Base-by-base conservation (phyloP, 257 asterid species). In the Nicotiana tomentosiformis region DNA sequence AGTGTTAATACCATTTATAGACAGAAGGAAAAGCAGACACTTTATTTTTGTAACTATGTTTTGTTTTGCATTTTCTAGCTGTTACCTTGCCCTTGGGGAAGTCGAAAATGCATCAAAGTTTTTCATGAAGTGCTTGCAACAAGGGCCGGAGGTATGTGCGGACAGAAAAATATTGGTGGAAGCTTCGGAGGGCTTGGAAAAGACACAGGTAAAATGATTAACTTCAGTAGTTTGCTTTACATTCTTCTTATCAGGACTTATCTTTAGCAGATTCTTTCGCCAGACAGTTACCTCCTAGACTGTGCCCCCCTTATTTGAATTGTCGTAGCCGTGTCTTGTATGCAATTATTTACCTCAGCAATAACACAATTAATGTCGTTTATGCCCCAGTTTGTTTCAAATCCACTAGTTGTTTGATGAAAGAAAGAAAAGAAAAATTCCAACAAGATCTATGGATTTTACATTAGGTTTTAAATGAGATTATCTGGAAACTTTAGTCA, bases 141-240 rank as follows among this genome's bases (percentile, higher is more conserved):
- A 89, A 53, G 97, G 97, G 83, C 82, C 91, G 87, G 96, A 93
- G 83, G 88, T 62, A 49, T 89, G 91, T 82, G 90, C 46, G 30
- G 98, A 94, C 87, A 88, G 91, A 79, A 96, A 96, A 86, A 89
- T 96, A 87, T 83, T 90, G 86, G 82, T 88, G 70, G 98, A 96
- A 90, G 99, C 98, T 84, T 94, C 99, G 20, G 96, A 92, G 82
- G 98, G 99, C 84, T 90, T 94, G 77, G 92, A 94, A 86, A 94
- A 88, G 85, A 91, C 93, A 26, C 90, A 91, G 98, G 98, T 94
- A 90, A 15, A 26, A 29, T 51, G 33, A 29, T 76, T 76, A 76
- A 51, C 29, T 51, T 51, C 65, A 51, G 64, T 51, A 8, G 8
- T 76, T 72, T 29, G 17, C 64, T 26, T 51, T 26, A 76, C 65